phyloP scores from a whole-genome alignment of 495 filamentous ascomycete species.

The Acidiella bohemica region DNA sequence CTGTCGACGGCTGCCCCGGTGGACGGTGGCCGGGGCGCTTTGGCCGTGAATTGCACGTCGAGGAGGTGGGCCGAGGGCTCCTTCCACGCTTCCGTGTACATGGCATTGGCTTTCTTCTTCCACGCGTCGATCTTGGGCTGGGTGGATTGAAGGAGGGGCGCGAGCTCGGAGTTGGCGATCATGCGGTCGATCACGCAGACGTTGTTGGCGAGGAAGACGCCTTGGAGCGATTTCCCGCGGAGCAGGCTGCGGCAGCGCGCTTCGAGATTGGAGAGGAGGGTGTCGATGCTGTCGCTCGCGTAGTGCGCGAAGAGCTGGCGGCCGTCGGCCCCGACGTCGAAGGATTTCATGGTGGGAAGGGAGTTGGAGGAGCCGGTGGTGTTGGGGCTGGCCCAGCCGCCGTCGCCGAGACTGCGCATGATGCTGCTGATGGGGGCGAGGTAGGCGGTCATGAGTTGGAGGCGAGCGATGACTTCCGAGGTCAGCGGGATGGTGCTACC shows the following conservation, averaged over 20 bases:
- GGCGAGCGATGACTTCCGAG: conserved; percentile 69
- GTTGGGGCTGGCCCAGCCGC: conserved; percentile 59
- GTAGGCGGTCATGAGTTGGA: conserved; percentile 78
- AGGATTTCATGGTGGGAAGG: conserved; percentile 55
- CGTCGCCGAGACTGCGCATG: conserved; percentile 80
- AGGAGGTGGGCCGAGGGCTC: conserved; percentile 74
- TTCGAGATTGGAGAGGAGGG: conserved; percentile 65
- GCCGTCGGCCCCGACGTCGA: conserved; percentile 85
- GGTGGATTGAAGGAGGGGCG: conserved; percentile 47
- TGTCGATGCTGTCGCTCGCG: conserved; percentile 70
- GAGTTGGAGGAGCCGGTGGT: conserved; percentile 40
- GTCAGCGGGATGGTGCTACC: conserved; percentile 67
- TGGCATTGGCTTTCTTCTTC: conserved; percentile 69
- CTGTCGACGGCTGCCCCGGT: conserved; percentile 47
- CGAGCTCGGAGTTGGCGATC: conserved; percentile 69
- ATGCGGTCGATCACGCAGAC: conserved; percentile 73
- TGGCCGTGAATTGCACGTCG: conserved; percentile 84
- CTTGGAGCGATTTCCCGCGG: conserved; percentile 63
- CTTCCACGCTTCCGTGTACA: conserved; percentile 81
- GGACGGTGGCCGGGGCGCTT: conserved; percentile 44
- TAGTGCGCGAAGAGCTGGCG: conserved; percentile 79
- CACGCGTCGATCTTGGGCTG: conserved; percentile 55
- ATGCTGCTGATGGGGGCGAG: conserved; percentile 77
- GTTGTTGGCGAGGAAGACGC: conserved; percentile 86
- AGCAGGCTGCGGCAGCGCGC: conserved; percentile 57